phyloP scores from a whole-genome alignment of 495 filamentous ascomycete species.

The Aspergillus coremiiformis region DNA sequence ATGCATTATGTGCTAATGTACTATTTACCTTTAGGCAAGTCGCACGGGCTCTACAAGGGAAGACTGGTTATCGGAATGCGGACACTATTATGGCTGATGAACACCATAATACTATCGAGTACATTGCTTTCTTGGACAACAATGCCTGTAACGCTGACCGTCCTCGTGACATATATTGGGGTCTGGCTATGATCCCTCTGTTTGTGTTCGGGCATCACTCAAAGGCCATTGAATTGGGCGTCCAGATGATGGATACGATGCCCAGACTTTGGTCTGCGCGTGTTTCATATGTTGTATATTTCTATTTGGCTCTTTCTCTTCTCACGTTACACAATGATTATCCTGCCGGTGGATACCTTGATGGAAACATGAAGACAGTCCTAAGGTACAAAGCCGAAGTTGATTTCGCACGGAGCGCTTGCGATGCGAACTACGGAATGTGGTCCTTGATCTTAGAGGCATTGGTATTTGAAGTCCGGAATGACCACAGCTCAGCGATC shows the following conservation, averaged over 20 bases:
- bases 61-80: slow-evolving; percentile 54
- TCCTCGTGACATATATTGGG: slow-evolving; percentile 64
- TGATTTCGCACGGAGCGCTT: slow-evolving; percentile 58
- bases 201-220: slow-evolving; percentile 70
- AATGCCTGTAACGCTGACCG: slow-evolving; percentile 49
- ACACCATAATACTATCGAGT: slow-evolving; percentile 55
- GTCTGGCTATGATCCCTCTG: slow-evolving; percentile 61
- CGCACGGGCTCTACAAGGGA: slow-evolving; percentile 74
- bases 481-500: slow-evolving; percentile 54
- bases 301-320: slow-evolving; percentile 64
- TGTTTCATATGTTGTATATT: slow-evolving; percentile 53
- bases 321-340: slow-evolving; percentile 54
- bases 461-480: slow-evolving; percentile 57
- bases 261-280: slow-evolving; percentile 67
- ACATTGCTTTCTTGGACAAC: slow-evolving; percentile 49
- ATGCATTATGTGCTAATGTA: slow-evolving; percentile 2
- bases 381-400: slow-evolving; percentile 55
- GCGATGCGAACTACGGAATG: slow-evolving; percentile 70
- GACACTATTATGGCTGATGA: slow-evolving; percentile 63
- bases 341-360: slow-evolving; percentile 40
- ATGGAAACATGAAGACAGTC: slow-evolving; percentile 49
- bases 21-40: slow-evolving; percentile 50
- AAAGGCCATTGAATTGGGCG: slow-evolving; percentile 60
- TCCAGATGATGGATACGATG: slow-evolving; percentile 49
- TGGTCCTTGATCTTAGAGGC: slow-evolving; percentile 73